These are phyloP conservation scores for Neofusicoccum laricinum DNA, from an alignment of 2,329 filamentous ascomycete genomes.

Conservation along the genomic window DNA sequence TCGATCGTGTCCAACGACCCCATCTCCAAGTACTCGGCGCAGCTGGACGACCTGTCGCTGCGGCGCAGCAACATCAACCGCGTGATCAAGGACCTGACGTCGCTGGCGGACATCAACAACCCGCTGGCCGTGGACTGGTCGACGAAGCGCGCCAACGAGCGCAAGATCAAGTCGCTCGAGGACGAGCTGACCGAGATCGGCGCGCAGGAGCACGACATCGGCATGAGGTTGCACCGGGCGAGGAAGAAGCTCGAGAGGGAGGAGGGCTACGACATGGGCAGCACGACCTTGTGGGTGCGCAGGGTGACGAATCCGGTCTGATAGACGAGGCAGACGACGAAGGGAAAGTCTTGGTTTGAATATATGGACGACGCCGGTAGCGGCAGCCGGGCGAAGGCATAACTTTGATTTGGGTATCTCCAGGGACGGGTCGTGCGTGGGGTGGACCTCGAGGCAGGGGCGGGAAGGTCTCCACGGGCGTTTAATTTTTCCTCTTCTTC, in stretches of 20 bases:
- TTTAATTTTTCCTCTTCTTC: not conserved
- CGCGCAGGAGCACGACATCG: slow-evolving; percentile 38
- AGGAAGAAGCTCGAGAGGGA: slow-evolving; percentile 38
- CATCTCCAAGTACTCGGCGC: slow-evolving; percentile 36
- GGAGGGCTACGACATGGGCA: slow-evolving; percentile 28
- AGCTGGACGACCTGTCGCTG: slow-evolving; percentile 37
- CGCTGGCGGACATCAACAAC: slow-evolving; percentile 34
- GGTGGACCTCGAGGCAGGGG: not conserved
- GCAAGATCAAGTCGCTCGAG: slow-evolving; percentile 33
- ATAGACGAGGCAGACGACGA: slow-evolving; percentile 10
- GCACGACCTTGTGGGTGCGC: slow-evolving; percentile 38
- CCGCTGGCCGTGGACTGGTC: slow-evolving; percentile 38
- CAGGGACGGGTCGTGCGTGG: not conserved
- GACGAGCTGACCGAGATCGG: slow-evolving; percentile 38
- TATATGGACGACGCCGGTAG: not conserved
- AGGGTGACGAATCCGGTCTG: slow-evolving; percentile 29
- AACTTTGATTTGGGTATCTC: not conserved
- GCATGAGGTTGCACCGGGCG: slow-evolving; percentile 39
- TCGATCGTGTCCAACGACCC: slow-evolving; percentile 32
- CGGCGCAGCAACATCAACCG: slow-evolving; percentile 37
- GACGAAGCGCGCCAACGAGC: slow-evolving; percentile 32
- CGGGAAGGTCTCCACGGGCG: not conserved
- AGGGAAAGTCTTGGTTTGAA: not conserved
- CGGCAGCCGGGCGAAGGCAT: not conserved
- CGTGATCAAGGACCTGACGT: slow-evolving; percentile 32